Evolutionary conservation across 768 basidiomycete species (phyloP).

Genomic region (Cystobasidiopsis lactophilus): DNA sequence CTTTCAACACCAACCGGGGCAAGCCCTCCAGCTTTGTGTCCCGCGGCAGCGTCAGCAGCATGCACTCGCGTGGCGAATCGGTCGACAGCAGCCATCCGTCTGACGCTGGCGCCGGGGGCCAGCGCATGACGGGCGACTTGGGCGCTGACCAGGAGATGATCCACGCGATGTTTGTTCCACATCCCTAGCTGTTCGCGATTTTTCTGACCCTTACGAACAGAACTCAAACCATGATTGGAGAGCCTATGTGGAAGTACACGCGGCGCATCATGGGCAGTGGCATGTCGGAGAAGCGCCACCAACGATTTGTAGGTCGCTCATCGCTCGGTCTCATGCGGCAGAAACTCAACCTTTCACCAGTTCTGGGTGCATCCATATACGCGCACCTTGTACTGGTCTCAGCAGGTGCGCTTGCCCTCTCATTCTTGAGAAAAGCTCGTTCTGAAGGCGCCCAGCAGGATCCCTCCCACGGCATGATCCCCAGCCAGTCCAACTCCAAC

Average conservation of each 20-base stretch:
- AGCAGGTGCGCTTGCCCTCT: background rate
- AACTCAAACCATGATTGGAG: constrained; percentile 99
- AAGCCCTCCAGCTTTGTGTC: constrained; percentile 5
- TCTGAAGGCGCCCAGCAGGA: too few species aligned
- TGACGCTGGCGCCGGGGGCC: background rate
- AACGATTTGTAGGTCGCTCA: constrained; percentile 35
- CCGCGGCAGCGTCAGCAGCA: background rate
- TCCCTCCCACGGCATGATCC: constrained; percentile 70
- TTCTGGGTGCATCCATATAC: constrained; percentile 99
- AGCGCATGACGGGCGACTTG: background rate
- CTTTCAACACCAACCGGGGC: background rate
- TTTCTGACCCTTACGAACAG: constrained; percentile 31
- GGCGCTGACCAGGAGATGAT: background rate
- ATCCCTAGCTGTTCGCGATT: too few species aligned
- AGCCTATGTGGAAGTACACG: constrained; percentile 96
- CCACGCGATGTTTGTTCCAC: too few species aligned
- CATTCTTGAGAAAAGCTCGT: too few species aligned
- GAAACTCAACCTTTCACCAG: constrained; percentile 23
- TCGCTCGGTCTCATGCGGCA: too few species aligned
- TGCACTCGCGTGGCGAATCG: background rate
- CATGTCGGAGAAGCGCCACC: constrained; percentile 69
- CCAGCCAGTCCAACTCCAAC: constrained; percentile 77
- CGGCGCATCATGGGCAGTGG: constrained; percentile 71
- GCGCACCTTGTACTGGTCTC: constrained; percentile 87
- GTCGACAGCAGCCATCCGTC: background rate